Evolutionary conservation across 139 green algal genomes (phyloP), one percentile per base, ranked within the genome.

Genomic region (Zygnema circumcarinatum): DNA sequence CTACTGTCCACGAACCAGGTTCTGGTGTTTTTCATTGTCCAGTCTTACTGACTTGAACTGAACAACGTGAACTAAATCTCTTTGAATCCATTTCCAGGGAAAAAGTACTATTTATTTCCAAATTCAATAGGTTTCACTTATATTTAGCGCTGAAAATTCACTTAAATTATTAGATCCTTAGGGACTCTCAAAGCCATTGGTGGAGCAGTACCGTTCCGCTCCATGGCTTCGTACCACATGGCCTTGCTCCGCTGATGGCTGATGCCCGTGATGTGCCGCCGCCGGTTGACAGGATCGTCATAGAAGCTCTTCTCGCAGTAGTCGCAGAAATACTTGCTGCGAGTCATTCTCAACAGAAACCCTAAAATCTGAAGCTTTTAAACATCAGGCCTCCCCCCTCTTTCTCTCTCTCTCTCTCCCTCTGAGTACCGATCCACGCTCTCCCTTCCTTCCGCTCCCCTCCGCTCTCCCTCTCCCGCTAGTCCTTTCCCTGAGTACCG

Each of bases 291-390:
- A 22, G 83, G 83, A 38, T 74, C 68, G 79, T 88, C 83, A 11
- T 47, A 1, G 38, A 88, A 88, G 25, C 29, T 79, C 2, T 88
- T 88, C 3, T 88, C 83, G 76, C 83, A 88, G 32, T 68, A 88
- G 25, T 88, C 83, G 83, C 83, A 88, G 22, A 36, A 47, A 76
- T 88, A 88, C 67, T 83, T 82, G n/a, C 32, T 52, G 3, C n/a
- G 2, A 2, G 79, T 62, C 79, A 86, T 86, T n/a, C n/a, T n/a
- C n/a, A n/a, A n/a, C n/a, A 35, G 56, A 29, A 72, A n/a, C n/a
- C 56, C 56, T 72, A n/a, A n/a, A n/a, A n/a, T n/a, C n/a, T n/a
- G n/a, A n/a, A n/a, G n/a, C n/a, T n/a, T n/a, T n/a, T n/a, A n/a
- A n/a, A n/a, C n/a, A n/a, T n/a, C n/a, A n/a, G n/a, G n/a, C n/a